Evolutionary conservation across 2,329 filamentous ascomycete genomes (phyloP).

Genomic region (Aspergillus unguis): DNA sequence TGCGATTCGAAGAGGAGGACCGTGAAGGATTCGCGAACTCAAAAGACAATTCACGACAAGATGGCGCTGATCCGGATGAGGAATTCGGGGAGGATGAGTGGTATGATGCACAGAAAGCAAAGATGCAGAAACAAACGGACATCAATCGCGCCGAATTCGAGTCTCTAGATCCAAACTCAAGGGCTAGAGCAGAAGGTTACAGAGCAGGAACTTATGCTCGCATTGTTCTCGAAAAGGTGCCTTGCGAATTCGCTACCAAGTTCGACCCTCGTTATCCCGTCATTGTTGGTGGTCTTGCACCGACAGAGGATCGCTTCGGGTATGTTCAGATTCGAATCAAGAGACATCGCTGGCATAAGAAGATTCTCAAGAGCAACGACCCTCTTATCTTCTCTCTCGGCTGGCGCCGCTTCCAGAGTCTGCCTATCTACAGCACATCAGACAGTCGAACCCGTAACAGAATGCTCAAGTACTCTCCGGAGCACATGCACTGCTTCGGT

Average conservation of each 20-base stretch:
- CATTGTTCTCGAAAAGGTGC: slow-evolving; percentile 82
- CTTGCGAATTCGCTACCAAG: slow-evolving; percentile 79
- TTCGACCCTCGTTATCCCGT: slow-evolving; percentile 82
- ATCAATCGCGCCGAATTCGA: slow-evolving; percentile 97
- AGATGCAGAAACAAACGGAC: slow-evolving; percentile 89
- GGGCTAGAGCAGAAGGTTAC: slow-evolving; percentile 82
- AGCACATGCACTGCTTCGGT: slow-evolving; percentile 98
- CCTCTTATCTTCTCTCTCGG: slow-evolving; percentile 95
- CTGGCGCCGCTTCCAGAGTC: slow-evolving; percentile 90
- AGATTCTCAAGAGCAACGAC: slow-evolving; percentile 97
- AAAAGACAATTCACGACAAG: slow-evolving; percentile 73
- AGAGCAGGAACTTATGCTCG: slow-evolving; percentile 90
- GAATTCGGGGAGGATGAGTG: slow-evolving; percentile 94
- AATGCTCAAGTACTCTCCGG: slow-evolving; percentile 98
- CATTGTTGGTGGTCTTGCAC: slow-evolving; percentile 83
- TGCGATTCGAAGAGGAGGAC: slow-evolving; percentile 96
- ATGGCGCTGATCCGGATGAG: slow-evolving; percentile 65
- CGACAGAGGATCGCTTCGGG: slow-evolving; percentile 93
- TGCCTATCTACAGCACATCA: slow-evolving; percentile 91
- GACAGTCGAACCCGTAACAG: slow-evolving; percentile 91
- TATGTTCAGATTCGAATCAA: slow-evolving; percentile 96
- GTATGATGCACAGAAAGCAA: slow-evolving; percentile 95
- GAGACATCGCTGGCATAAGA: slow-evolving; percentile 97
- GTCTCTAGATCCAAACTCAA: slow-evolving; percentile 76
- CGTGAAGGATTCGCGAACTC: slow-evolving; percentile 85